Evolutionary conservation across 2,329 filamentous ascomycete genomes (phyloP), one percentile per base, ranked within the genome.

Genomic region (Fusarium palustre): DNA sequence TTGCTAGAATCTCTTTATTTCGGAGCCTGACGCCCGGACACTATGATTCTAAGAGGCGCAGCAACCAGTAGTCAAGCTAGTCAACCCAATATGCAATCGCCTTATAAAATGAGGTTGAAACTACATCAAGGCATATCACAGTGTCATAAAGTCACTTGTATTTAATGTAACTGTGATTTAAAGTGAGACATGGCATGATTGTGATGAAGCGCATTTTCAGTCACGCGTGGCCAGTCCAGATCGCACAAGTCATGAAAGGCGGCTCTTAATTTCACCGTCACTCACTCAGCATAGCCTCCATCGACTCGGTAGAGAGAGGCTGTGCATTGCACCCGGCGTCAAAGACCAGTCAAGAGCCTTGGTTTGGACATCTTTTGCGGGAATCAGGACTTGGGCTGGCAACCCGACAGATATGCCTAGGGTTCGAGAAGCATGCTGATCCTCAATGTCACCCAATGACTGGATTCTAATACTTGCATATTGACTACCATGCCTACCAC

Each of bases 381-480:
- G 18, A 34, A 61, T 36, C 28, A 31, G 25, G 33, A 49, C 31
- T 53, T 38, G 38, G 57, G 63, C 57, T 52, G 61, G 55, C 48
- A 49, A 33, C 38, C 24, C 30, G 46, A 30, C 46, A 25, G 36
- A 36, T 69, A 55, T 66, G 66, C 66, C 66, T 69, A 34, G 55
- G 15, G 34, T 25, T 31, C 25, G n/a, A 39, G 38, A 55, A 66
- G 50, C 42, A 25, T 64, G 60, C 48, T 55, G 15, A 25, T 43
- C 38, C 24, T 41, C n/a, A 16, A 16, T 28, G 16, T 33, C 7
- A 46, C 36, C 31, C 66, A 56, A 45, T 66, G 39, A 56, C 47
- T 69, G 66, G 55, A 36, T 43, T 45, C 46, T 41, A 43, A 47
- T 28, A 43, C 20, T 38, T 69, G 66, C 66, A 68, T 54, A 47